These are phyloP conservation scores for Sphagnum tenellum DNA, from an alignment of 225 moss, liverwort and hornwort species.

Conservation along the genomic window DNA sequence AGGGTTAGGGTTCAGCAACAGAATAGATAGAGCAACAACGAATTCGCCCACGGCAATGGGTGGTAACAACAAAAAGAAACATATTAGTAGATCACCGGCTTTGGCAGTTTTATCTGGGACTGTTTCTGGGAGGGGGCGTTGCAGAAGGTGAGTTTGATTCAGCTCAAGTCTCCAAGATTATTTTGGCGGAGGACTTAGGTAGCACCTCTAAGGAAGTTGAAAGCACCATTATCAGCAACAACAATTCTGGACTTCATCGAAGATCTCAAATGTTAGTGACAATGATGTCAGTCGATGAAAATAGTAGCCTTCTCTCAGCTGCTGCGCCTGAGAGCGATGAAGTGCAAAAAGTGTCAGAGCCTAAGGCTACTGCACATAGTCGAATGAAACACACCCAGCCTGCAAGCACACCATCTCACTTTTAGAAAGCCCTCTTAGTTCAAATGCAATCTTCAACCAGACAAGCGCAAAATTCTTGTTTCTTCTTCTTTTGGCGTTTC, in stretches of 20 bases:
- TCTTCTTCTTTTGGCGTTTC: neutral
- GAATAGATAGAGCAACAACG: no score
- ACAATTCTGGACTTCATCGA: neutral
- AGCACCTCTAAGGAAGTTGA: conserved; percentile 16
- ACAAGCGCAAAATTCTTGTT: conserved; percentile 6
- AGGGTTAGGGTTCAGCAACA: no score
- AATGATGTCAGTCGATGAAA: neutral
- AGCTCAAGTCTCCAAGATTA: conserved; percentile 15
- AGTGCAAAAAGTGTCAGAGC: conserved; percentile 16
- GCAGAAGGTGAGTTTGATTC: conserved; percentile 7
- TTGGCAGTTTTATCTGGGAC: no score
- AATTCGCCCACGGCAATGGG: no score
- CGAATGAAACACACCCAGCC: conserved; percentile 19
- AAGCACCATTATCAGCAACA: conserved; percentile 1
- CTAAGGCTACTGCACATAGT: neutral
- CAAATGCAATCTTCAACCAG: conserved; percentile 84
- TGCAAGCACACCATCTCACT: conserved; percentile 59
- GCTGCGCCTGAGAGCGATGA: conserved; percentile 11
- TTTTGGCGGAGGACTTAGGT: conserved; percentile 11
- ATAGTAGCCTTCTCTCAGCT: conserved; percentile 19
- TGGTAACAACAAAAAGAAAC: no score
- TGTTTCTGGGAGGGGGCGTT: neutral
- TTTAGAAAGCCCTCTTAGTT: conserved; percentile 85
- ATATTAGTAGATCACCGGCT: no score
- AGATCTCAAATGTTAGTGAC: conserved; percentile 7